These are phyloP conservation scores for Chlorella sp. DNA, from an alignment of 139 green algal genomes.

Conservation along the genomic window DNA sequence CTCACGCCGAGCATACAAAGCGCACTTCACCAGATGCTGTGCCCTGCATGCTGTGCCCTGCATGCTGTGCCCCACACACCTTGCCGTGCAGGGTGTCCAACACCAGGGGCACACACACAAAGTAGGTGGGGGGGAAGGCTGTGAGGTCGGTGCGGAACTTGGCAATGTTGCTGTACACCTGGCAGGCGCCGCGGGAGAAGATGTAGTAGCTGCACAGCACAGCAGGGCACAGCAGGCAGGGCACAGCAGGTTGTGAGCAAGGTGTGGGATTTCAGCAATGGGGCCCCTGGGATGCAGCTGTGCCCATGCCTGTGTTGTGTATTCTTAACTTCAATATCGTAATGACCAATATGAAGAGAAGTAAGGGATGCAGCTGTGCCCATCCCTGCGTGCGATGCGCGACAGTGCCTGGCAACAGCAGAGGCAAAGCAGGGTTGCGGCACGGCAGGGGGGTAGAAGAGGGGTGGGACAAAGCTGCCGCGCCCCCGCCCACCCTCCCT, in stretches of 20 bases:
- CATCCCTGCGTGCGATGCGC: too few species aligned
- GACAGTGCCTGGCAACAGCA: background rate
- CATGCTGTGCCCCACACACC: conserved; percentile 57
- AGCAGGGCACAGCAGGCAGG: background rate
- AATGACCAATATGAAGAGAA: conserved; percentile 80
- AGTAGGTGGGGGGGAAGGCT: conserved; percentile 76
- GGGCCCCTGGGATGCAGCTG: too few species aligned
- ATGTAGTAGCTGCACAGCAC: conserved; percentile 57
- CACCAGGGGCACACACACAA: conserved; percentile 94
- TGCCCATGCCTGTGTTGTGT: too few species aligned
- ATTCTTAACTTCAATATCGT: conserved; percentile 68
- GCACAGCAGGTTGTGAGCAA: background rate
- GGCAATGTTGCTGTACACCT: conserved; percentile 86
- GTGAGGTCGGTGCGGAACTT: conserved; percentile 86
- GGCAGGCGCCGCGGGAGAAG: conserved; percentile 50
- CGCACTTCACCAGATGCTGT: too few species aligned
- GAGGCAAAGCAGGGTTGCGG: too few species aligned
- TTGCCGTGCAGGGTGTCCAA: conserved; percentile 87
- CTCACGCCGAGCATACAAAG: too few species aligned
- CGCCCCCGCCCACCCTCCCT: background rate
- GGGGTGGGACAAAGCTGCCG: background rate
- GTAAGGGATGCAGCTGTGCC: too few species aligned
- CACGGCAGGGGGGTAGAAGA: background rate
- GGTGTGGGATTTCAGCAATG: background rate
- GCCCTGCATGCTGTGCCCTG: too few species aligned